Evolutionary conservation across 2,329 filamentous ascomycete genomes (phyloP).

Genomic region (Aspergillus unguis): DNA sequence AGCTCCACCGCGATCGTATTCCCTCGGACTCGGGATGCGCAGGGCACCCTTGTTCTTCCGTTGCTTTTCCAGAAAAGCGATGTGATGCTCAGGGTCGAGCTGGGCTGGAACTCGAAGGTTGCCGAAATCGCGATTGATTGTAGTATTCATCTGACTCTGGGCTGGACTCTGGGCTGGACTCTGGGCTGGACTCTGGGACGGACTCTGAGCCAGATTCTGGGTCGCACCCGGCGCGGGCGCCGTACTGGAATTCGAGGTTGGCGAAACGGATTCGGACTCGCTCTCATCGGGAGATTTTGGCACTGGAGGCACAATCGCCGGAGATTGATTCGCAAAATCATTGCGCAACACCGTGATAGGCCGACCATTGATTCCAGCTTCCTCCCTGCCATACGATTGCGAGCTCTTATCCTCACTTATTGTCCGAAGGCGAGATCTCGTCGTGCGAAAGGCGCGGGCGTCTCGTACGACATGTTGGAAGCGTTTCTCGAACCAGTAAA

Average conservation of each 20-base stretch:
- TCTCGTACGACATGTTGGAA: slow-evolving; percentile 82
- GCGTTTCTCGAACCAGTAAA: slow-evolving; percentile 98
- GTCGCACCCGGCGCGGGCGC: slow-evolving; percentile 17
- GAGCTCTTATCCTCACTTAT: slow-evolving; percentile 48
- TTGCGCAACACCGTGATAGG: slow-evolving; percentile 40
- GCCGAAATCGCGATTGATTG: slow-evolving; percentile 35
- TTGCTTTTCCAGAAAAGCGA: slow-evolving; percentile 83
- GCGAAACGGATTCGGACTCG: slow-evolving; percentile 25
- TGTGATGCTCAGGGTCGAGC: slow-evolving; percentile 69
- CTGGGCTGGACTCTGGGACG: background rate
- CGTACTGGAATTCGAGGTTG: slow-evolving; percentile 21
- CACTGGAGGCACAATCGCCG: slow-evolving; percentile 17
- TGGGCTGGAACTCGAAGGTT: slow-evolving; percentile 53
- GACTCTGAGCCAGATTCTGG: background rate
- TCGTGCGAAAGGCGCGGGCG: slow-evolving; percentile 63
- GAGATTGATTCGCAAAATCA: slow-evolving; percentile 27
- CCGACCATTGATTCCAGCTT: slow-evolving; percentile 37
- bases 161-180: background rate
- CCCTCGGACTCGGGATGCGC: slow-evolving; percentile 85
- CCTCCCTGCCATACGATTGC: slow-evolving; percentile 29
- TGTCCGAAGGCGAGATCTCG: slow-evolving; percentile 58
- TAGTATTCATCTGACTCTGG: slow-evolving; percentile 3
- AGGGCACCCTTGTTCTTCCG: slow-evolving; percentile 71
- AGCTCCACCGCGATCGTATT: slow-evolving; percentile 77
- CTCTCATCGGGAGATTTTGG: slow-evolving; percentile 24